A percentile compares a stretch with the other conserved stretches of the same genome.
Evolutionary conservation across 2,329 filamentous ascomycete species (phyloP).

Genomic region (Xylaria sp.): DNA sequence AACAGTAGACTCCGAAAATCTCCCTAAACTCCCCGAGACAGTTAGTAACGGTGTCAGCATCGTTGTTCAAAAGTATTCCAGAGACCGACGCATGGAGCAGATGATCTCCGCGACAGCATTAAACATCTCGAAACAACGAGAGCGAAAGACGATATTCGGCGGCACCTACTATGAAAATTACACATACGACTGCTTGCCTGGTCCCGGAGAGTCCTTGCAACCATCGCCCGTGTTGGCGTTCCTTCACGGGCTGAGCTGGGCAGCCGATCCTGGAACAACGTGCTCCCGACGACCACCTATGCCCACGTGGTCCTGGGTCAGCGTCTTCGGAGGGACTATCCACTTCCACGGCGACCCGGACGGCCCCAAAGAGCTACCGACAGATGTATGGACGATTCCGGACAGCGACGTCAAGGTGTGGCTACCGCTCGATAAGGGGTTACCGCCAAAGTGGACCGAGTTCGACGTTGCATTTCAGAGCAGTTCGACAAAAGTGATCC

Average conservation of each 20-base stretch:
- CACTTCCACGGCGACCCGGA: slow-evolving; percentile 12
- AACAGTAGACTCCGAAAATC: neutral
- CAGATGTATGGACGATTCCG: slow-evolving; percentile 12
- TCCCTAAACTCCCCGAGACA: neutral
- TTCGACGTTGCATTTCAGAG: slow-evolving; percentile 5
- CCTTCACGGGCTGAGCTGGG: slow-evolving; percentile 9
- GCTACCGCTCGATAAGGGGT: slow-evolving; percentile 8
- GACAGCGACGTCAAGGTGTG: slow-evolving; percentile 11
- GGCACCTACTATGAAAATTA: slow-evolving; percentile 11
- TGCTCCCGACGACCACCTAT: slow-evolving; percentile 13
- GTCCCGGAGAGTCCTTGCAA: slow-evolving; percentile 10
- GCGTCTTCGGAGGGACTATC: slow-evolving; percentile 9
- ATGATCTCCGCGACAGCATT: slow-evolving; percentile 1
- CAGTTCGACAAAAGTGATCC: slow-evolving; percentile 13
- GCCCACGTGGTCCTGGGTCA: slow-evolving; percentile 22
- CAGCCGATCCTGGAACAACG: neutral
- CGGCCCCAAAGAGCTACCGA: slow-evolving; percentile 6
- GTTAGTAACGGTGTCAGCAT: neutral
- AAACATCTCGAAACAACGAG: slow-evolving; percentile 1
- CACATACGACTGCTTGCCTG: slow-evolving; percentile 14
- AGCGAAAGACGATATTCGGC: slow-evolving; percentile 12
- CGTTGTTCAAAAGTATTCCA: slow-evolving; percentile 11
- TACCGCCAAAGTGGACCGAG: slow-evolving; percentile 5
- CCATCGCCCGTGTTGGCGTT: slow-evolving; percentile 15
- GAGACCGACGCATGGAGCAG: slow-evolving; percentile 8